Evolutionary conservation across 140 eudicot genomes (phyloP), one percentile per base, ranked within the genome.

Genomic region (Anethum foeniculum): DNA sequence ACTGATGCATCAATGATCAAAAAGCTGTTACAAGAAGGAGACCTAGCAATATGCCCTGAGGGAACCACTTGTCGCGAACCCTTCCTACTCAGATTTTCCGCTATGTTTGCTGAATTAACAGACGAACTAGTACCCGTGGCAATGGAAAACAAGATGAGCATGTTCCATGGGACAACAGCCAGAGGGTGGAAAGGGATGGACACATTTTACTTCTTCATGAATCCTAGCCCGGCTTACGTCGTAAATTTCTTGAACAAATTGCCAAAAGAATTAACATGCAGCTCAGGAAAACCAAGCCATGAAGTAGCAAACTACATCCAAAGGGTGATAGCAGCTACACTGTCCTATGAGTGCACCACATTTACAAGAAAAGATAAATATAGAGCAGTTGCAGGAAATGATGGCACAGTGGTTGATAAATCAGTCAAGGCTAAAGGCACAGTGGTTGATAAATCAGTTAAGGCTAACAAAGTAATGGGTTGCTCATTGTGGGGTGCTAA

Each of bases 181-280:
- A 75, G 92, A 72, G 92, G 92, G 69, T 90, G 90, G 90, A 90
- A 90, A 83, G 89, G 95, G 25, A 86, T 90, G 95, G 95, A 90
- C 64, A 88, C 92, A 0, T 88, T 90, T 64, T 90, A 86, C 86
- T 88, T 90, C 84, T 85, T 90, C 78, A 88, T 90, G 95, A 90
- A 90, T 82, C 92, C 92, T 41, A 85, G 87, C 77, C 92, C 95
- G 14, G 89, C 87, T 8, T 90, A 90, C 47, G 90, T 86, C 72
- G 90, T 90, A 15, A 81, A 82, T 1, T 90, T 90, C 80, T 82
- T 90, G 86, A 88, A 88, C 51, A 88, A 88, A 83, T 78, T 90
- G 52, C 92, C 91, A 1, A 2, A 19, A 21, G 95, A 86, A 36
- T 38, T 85, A 28, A 88, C 90, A 6, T 85, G 95, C 65, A 64